phyloP scores from a whole-genome alignment of 331 rosid genomes.

The Malus hybrid region DNA sequence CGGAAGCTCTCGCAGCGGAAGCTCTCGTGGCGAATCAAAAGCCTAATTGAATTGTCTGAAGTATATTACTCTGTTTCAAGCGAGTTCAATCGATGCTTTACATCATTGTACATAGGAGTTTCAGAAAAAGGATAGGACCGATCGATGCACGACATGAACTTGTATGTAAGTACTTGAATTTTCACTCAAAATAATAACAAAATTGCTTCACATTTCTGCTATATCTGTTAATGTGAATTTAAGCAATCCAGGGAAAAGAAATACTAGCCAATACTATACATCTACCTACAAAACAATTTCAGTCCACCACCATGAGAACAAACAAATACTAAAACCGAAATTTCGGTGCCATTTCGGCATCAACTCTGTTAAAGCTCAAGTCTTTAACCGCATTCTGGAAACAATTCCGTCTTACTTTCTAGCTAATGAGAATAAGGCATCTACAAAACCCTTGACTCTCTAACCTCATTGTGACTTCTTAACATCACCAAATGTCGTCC shows the following conservation, averaged over 20 bases:
- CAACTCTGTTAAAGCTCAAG: not conserved
- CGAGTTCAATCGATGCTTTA: not conserved
- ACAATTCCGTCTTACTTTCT: too few relatives aligned
- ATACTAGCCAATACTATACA: not conserved
- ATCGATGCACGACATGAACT: too few relatives aligned
- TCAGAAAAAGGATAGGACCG: not conserved
- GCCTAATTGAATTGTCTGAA: not conserved
- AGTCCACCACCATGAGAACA: not conserved
- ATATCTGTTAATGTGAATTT: not conserved
- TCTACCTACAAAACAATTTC: not conserved
- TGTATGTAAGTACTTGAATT: not conserved
- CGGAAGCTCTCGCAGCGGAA: constrained; percentile 15
- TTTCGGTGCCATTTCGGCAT: not conserved
- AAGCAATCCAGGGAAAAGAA: not conserved
- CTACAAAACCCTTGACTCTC: too few relatives aligned
- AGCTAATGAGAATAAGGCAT: too few relatives aligned
- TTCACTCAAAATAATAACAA: not conserved
- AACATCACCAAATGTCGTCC: constrained; percentile 6
- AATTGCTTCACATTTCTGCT: not conserved
- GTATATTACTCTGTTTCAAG: not conserved
- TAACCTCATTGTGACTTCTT: constrained; percentile 23
- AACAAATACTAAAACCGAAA: not conserved
- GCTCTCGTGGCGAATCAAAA: constrained; percentile 2
- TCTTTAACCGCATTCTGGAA: too few relatives aligned
- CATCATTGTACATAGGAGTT: not conserved